phyloP scores from a whole-genome alignment of 2,329 filamentous ascomycete species.

The Scytalidium sp. region DNA sequence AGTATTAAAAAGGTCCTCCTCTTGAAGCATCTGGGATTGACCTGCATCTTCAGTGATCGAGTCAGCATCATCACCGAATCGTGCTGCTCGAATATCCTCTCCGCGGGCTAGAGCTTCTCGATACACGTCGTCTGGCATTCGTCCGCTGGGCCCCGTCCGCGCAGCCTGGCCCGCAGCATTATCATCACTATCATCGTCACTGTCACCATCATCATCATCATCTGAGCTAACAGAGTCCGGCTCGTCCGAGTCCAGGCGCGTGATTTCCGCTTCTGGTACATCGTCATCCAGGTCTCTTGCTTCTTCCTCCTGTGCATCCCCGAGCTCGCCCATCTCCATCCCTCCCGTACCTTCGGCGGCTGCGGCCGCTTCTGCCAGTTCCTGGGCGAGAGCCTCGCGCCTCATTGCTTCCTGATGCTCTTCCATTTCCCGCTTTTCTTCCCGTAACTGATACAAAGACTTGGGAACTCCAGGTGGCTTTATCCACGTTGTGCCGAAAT shows the following conservation, averaged over 20 bases:
- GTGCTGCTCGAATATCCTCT: slow-evolving; percentile 41
- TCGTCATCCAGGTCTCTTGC: slow-evolving; percentile 67
- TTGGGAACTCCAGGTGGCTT: slow-evolving; percentile 84
- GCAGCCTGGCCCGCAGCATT: slow-evolving; percentile 31
- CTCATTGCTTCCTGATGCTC: slow-evolving; percentile 77
- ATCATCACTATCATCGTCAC: slow-evolving; percentile 35
- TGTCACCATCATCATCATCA: slow-evolving; percentile 37
- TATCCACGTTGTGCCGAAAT: slow-evolving; percentile 88
- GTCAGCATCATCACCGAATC: slow-evolving; percentile 40
- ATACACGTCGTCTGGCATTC: slow-evolving; percentile 59
- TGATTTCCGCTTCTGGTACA: slow-evolving; percentile 59
- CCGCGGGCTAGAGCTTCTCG: slow-evolving; percentile 55
- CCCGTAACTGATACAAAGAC: slow-evolving; percentile 83
- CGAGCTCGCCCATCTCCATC: slow-evolving; percentile 40
- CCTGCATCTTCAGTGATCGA: slow-evolving; percentile 55
- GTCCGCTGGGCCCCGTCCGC: slow-evolving; percentile 19
- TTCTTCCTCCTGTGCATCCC: slow-evolving; percentile 47
- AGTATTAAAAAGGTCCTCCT: slow-evolving; percentile 52
- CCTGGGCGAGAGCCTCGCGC: slow-evolving; percentile 67
- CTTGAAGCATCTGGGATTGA: slow-evolving; percentile 57
- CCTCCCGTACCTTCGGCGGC: slow-evolving; percentile 43
- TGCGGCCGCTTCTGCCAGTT: slow-evolving; percentile 68
- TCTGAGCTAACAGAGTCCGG: slow-evolving; percentile 32
- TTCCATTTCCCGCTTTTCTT: slow-evolving; percentile 84
- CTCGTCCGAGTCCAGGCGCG: slow-evolving; percentile 36